phyloP scores from a whole-genome alignment of 345 rosid species.

The Gossypium ekmanianum region DNA sequence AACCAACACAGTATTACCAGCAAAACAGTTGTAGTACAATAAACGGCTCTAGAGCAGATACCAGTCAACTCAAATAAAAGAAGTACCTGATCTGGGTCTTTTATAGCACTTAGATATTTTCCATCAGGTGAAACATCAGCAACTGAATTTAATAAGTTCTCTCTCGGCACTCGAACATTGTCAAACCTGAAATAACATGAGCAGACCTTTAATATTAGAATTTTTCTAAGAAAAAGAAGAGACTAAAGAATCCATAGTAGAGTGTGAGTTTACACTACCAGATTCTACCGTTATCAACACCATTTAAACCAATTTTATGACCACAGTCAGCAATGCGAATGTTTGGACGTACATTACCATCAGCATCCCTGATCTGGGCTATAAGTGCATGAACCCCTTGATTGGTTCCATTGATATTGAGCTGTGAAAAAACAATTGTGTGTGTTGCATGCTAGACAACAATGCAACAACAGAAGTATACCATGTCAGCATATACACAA shows the following conservation, averaged over 20 bases:
- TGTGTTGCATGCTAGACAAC: slow-evolving; percentile 87
- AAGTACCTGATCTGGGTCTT: slow-evolving; percentile 84
- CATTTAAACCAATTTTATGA: slow-evolving; percentile 93
- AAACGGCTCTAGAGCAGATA: slow-evolving; percentile 7
- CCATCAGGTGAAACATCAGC: slow-evolving; percentile 94
- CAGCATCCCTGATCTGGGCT: slow-evolving; percentile 71
- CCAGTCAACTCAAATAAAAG: neutral
- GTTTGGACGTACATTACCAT: slow-evolving; percentile 73
- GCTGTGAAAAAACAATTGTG: slow-evolving; percentile 87
- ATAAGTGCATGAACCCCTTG: slow-evolving; percentile 96
- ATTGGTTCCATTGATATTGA: slow-evolving; percentile 62
- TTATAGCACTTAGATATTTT: slow-evolving; percentile 66
- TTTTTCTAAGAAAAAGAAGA: neutral
- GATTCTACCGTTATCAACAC: slow-evolving; percentile 94
- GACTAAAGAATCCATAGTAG: neutral
- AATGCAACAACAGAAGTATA: slow-evolving; percentile 1
- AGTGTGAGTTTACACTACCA: slow-evolving; percentile 44
- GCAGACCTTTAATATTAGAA: slow-evolving; percentile 12
- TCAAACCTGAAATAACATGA: slow-evolving; percentile 60
- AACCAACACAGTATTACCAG: neutral
- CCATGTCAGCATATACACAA: slow-evolving; percentile 22
- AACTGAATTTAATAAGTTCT: slow-evolving; percentile 83
- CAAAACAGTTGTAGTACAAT: neutral
- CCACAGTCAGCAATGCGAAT: slow-evolving; percentile 89
- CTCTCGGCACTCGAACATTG: slow-evolving; percentile 81